phyloP scores from a whole-genome alignment of 495 filamentous ascomycete species.

The Sordaria brevicollis region DNA sequence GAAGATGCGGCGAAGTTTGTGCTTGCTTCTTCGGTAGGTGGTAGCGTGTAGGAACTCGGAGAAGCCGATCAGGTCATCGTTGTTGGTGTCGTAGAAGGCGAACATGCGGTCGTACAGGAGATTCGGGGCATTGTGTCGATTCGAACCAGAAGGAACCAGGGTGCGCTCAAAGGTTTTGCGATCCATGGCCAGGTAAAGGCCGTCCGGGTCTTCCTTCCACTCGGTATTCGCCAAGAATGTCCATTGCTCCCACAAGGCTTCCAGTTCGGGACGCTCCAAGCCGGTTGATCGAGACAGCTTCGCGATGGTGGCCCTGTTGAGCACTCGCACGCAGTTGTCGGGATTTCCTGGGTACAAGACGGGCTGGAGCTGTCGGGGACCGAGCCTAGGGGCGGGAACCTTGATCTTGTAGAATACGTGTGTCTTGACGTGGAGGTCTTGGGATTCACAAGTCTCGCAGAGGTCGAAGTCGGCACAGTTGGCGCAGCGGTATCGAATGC shows the following conservation, averaged over 20 bases:
- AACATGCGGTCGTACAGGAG: slow-evolving; percentile 94
- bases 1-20: slow-evolving; percentile 67
- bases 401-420: slow-evolving; percentile 89
- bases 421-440: slow-evolving; percentile 76
- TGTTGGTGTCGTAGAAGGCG: slow-evolving; percentile 86
- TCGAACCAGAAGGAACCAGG: slow-evolving; percentile 72
- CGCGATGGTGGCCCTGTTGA: slow-evolving; percentile 52
- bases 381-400: slow-evolving; percentile 36
- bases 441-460: slow-evolving; percentile 79
- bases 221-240: slow-evolving; percentile 79
- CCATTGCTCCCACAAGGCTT: slow-evolving; percentile 95
- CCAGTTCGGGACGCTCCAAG: slow-evolving; percentile 73
- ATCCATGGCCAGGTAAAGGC: slow-evolving; percentile 74
- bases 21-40: slow-evolving; percentile 69
- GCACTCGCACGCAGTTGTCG: slow-evolving; percentile 43
- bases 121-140: slow-evolving; percentile 67
- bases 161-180: slow-evolving; percentile 83
- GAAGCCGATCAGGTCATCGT: slow-evolving; percentile 85
- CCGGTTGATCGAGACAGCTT: slow-evolving; percentile 60
- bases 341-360: slow-evolving; percentile 91
- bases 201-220: slow-evolving; percentile 73
- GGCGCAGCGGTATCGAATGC: slow-evolving; percentile 81
- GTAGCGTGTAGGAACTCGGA: slow-evolving; percentile 80
- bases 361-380: slow-evolving; percentile 53
- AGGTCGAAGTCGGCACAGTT: slow-evolving; percentile 91